These are phyloP conservation scores for Apophysomyces elegans DNA, from an alignment of 371 early-diverging fungal species.

Conservation along the genomic window DNA sequence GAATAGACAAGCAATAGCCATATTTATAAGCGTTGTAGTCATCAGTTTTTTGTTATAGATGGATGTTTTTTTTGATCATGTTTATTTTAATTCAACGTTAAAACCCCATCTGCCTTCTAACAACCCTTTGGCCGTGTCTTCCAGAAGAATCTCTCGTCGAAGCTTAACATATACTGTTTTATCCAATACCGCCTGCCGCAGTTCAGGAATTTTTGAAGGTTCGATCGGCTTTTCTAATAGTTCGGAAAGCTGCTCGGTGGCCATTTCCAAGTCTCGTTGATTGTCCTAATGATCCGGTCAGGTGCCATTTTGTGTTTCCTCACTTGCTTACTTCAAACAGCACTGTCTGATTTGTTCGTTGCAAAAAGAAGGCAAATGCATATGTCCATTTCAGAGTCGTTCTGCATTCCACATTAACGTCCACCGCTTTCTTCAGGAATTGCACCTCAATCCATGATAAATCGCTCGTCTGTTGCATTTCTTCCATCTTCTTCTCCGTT, in stretches of 20 bases:
- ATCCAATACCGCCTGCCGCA: slow-evolving; percentile 82
- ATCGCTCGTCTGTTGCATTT: slow-evolving; percentile 80
- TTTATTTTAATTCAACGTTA: slow-evolving; percentile 41
- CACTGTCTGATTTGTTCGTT: slow-evolving; percentile 74
- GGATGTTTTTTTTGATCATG: background rate
- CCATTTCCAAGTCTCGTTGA: slow-evolving; percentile 95
- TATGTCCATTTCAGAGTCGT: slow-evolving; percentile 93
- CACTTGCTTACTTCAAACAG: slow-evolving; percentile 69
- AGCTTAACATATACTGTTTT: slow-evolving; percentile 80
- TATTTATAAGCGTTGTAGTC: no score
- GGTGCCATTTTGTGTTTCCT: background rate
- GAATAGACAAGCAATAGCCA: no score
- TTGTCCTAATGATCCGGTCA: slow-evolving; percentile 64
- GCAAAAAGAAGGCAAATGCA: slow-evolving; percentile 89
- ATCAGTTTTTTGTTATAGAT: no score
- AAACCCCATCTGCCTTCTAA: slow-evolving; percentile 77
- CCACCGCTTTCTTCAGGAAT: slow-evolving; percentile 89
- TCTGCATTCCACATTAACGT: slow-evolving; percentile 79
- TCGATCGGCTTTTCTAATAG: slow-evolving; percentile 87
- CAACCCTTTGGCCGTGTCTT: slow-evolving; percentile 82
- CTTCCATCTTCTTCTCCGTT: slow-evolving; percentile 91
- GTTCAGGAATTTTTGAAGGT: slow-evolving; percentile 73
- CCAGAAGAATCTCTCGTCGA: slow-evolving; percentile 80
- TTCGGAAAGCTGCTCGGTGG: slow-evolving; percentile 90
- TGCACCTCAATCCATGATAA: slow-evolving; percentile 97